Evolutionary conservation across 2,329 filamentous ascomycete genomes (phyloP).

Genomic region (Apiospora malaysiana): DNA sequence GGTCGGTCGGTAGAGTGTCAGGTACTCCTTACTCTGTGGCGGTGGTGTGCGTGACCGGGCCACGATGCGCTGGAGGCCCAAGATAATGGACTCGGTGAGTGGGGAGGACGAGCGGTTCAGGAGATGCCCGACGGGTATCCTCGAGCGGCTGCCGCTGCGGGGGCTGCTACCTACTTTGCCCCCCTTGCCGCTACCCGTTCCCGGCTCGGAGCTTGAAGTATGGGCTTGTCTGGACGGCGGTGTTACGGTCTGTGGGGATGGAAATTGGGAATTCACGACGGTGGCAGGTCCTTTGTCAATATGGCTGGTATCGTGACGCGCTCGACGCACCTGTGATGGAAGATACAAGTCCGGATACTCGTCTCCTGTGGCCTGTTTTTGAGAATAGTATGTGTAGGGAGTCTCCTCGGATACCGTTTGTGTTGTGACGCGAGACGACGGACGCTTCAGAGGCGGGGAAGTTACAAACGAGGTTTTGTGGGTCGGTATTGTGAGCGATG

Average conservation of each 20-base stretch:
- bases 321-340: neutral
- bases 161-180: neutral
- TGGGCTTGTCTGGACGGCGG: neutral
- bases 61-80: slow-evolving; percentile 29
- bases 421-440: slow-evolving; percentile 40
- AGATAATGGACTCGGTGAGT: slow-evolving; percentile 27
- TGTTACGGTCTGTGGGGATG: neutral
- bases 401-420: neutral
- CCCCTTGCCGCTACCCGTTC: neutral
- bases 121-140: slow-evolving; percentile 7
- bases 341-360: neutral
- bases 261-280: neutral
- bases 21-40: slow-evolving; percentile 34
- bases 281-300: neutral
- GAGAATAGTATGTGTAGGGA: neutral
- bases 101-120: slow-evolving; percentile 28
- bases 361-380: neutral
- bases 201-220: neutral
- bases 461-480: slow-evolving; percentile 40
- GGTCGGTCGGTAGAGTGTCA: slow-evolving; percentile 30
- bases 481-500: slow-evolving; percentile 26
- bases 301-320: neutral
- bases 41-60: slow-evolving; percentile 31
- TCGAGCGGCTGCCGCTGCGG: slow-evolving; percentile 21
- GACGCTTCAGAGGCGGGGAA: slow-evolving; percentile 47